Percentiles rank a stretch among this genome's conserved stretches.
phyloP scores from a whole-genome alignment of 192 early-diverging fungal species.

The Podila clonocystis region DNA sequence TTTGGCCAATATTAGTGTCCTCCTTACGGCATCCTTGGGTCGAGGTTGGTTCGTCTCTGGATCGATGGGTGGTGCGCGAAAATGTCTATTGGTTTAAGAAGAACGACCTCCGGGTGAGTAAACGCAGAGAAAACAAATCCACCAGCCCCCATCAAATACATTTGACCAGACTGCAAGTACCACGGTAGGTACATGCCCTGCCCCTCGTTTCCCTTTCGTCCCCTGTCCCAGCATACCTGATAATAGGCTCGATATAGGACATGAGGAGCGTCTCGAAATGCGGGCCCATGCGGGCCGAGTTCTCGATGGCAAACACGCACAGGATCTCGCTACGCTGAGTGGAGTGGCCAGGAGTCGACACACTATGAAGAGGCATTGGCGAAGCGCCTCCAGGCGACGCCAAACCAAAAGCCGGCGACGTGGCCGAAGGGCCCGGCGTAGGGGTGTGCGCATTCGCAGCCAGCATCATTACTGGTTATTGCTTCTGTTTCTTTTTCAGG shows the following conservation, averaged over 20 bases:
- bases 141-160: no score
- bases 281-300: slow-evolving; percentile 58
- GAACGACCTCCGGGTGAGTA: neutral
- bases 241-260: slow-evolving; percentile 63
- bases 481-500: neutral
- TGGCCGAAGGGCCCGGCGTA: slow-evolving; percentile 20
- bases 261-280: slow-evolving; percentile 57
- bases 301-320: slow-evolving; percentile 66
- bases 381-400: slow-evolving; percentile 44
- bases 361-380: slow-evolving; percentile 46
- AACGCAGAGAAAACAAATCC: neutral
- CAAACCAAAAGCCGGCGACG: slow-evolving; percentile 36
- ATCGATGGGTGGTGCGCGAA: slow-evolving; percentile 60
- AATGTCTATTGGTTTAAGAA: slow-evolving; percentile 47
- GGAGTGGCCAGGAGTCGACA: slow-evolving; percentile 42
- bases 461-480: slow-evolving; percentile 14
- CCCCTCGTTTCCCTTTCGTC: no score
- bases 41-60: slow-evolving; percentile 57
- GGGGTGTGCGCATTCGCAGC: slow-evolving; percentile 40
- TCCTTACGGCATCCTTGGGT: slow-evolving; percentile 62
- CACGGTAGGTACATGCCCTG: no score
- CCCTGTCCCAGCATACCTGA: slow-evolving; percentile 40
- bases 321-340: slow-evolving; percentile 61
- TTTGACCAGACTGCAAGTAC: no score
- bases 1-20: neutral